A percentile compares a stretch with the other conserved stretches of the same genome.
Evolutionary conservation across 345 rosid genomes (phyloP).

Genomic region (Eucalyptus regnans): DNA sequence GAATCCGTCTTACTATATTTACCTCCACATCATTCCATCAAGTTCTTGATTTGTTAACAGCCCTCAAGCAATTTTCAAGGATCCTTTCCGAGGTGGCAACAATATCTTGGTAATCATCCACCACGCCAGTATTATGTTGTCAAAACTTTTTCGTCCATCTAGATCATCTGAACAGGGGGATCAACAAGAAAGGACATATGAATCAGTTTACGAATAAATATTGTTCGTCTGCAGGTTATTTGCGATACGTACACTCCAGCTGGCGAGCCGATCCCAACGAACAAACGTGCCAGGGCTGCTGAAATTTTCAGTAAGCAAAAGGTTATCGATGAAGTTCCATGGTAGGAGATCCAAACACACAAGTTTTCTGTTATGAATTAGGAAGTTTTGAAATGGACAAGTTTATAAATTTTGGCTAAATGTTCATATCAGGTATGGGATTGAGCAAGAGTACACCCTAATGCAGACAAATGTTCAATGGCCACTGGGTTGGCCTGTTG

Average conservation of each 20-base stretch:
- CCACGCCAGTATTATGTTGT: background rate
- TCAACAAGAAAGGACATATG: background rate
- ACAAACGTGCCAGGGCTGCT: conserved; percentile 89
- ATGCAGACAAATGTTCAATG: conserved; percentile 76
- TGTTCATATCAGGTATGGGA: conserved; percentile 49
- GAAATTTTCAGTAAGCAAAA: conserved; percentile 58
- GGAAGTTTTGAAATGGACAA: background rate
- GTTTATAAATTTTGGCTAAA: background rate
- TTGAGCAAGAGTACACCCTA: conserved; percentile 98
- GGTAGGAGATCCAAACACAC: conserved; percentile 23
- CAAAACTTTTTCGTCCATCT: background rate
- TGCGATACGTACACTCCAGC: conserved; percentile 89
- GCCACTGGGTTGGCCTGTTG: conserved; percentile 99
- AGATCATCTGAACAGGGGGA: background rate
- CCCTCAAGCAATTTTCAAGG: conserved; percentile 94
- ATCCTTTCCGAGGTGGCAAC: conserved; percentile 96
- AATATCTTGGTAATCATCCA: conserved; percentile 71
- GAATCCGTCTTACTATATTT: background rate
- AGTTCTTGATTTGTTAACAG: conserved; percentile 19
- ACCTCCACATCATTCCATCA: background rate
- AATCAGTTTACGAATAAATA: background rate
- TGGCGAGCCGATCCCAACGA: conserved; percentile 97
- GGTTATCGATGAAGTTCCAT: conserved; percentile 65
- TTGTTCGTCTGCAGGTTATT: conserved; percentile 42
- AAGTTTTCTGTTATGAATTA: background rate